Percentiles rank a stretch among this genome's conserved stretches.
Conservation (phyloP, 2,329 filamentous ascomycete species). For the Exophiala sp. region DNA sequence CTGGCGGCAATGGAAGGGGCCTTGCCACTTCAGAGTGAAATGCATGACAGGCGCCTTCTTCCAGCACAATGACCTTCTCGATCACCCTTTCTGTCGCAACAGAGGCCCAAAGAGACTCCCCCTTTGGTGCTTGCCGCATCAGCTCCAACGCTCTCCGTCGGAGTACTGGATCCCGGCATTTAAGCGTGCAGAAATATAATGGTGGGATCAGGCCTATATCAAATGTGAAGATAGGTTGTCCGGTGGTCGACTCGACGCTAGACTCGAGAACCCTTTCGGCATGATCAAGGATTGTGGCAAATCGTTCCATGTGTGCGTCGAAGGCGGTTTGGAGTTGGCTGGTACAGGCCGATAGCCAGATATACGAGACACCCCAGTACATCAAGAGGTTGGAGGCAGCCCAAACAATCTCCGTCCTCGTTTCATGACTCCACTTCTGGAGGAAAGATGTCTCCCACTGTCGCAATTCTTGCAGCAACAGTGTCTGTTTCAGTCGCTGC, state of each 20-base stretch:
- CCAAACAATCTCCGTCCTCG: slow-evolving; percentile 3
- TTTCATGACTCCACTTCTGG: neutral
- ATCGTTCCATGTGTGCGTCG: slow-evolving; percentile 14
- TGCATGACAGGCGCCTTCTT: slow-evolving; percentile 8
- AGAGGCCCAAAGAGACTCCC: slow-evolving; percentile 18
- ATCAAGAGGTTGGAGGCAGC: slow-evolving; percentile 16
- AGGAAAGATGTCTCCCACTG: slow-evolving; percentile 11
- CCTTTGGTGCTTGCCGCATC: slow-evolving; percentile 14
- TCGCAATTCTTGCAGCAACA: slow-evolving; percentile 6
- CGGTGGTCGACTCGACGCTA: neutral
- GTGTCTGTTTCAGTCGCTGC: slow-evolving; percentile 3
- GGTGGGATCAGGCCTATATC: slow-evolving; percentile 33
- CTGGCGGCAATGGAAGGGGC: slow-evolving; percentile 7
- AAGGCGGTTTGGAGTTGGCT: slow-evolving; percentile 9
- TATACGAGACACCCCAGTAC: slow-evolving; percentile 17
- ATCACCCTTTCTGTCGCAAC: slow-evolving; percentile 8
- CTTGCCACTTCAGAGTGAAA: neutral
- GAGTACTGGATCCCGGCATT: slow-evolving; percentile 33
- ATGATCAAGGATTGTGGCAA: slow-evolving; percentile 13
- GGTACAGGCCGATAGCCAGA: slow-evolving; percentile 15
- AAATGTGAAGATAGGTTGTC: slow-evolving; percentile 20
- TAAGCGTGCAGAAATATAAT: slow-evolving; percentile 34
- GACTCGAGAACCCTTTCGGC: slow-evolving; percentile 9
- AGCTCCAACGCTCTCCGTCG: slow-evolving; percentile 28
- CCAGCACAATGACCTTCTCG: slow-evolving; percentile 13